These are phyloP conservation scores for Oryza longistaminata DNA, from an alignment of 176 grass and related monocot genomes.

Conservation along the genomic window DNA sequence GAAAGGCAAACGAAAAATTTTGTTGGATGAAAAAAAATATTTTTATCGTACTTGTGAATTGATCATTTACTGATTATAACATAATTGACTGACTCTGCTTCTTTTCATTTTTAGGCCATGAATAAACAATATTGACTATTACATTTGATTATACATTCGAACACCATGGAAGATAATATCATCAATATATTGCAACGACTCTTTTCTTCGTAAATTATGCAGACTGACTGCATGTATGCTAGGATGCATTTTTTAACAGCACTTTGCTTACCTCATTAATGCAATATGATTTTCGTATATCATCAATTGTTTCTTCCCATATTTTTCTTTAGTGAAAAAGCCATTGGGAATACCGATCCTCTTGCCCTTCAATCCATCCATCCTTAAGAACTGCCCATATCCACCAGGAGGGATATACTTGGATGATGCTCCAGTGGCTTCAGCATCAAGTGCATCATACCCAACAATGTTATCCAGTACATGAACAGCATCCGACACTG, in stretches of 20 bases:
- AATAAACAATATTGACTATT: too few species aligned
- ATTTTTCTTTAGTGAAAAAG: slow-evolving; percentile 26
- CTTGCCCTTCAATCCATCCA: slow-evolving; percentile 54
- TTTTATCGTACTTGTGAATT: too few species aligned
- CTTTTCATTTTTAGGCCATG: too few species aligned
- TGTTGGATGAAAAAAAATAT: too few species aligned
- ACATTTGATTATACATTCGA: too few species aligned
- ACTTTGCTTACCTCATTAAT: slow-evolving; percentile 42
- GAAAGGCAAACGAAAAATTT: too few species aligned
- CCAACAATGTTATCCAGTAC: slow-evolving; percentile 63
- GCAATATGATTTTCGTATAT: slow-evolving; percentile 41
- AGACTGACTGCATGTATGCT: neutral
- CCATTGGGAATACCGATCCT: slow-evolving; percentile 40
- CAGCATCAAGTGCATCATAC: slow-evolving; percentile 45
- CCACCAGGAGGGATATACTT: slow-evolving; percentile 54
- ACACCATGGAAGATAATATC: too few species aligned
- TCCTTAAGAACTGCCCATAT: slow-evolving; percentile 53
- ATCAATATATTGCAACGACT: too few species aligned
- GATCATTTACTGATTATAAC: too few species aligned
- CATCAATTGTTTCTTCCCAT: neutral
- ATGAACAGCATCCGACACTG: slow-evolving; percentile 53
- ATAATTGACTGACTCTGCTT: too few species aligned
- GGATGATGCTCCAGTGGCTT: slow-evolving; percentile 40
- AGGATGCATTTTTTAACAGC: neutral
- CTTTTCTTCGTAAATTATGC: too few species aligned